These are phyloP conservation scores for Tetrapisispora fleetii DNA, from an alignment of 805 yeast genomes.

Conservation along the genomic window DNA sequence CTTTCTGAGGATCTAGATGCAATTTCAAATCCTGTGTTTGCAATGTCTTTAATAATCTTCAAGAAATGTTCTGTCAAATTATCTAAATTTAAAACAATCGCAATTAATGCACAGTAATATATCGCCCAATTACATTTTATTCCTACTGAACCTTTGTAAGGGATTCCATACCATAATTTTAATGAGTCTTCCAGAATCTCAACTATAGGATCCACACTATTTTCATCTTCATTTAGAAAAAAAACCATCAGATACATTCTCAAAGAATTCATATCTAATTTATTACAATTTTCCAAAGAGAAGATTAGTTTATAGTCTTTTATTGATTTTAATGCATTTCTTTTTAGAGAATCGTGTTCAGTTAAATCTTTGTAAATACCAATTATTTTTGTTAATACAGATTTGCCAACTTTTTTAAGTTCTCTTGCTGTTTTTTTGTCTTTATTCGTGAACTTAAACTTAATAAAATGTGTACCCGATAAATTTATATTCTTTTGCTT, in stretches of 20 bases:
- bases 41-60: conserved; percentile 1
- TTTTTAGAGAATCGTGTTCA: background rate
- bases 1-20: conserved; percentile 5
- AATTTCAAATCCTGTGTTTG: conserved; percentile 3
- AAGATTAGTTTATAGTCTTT: conserved; percentile 5
- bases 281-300: conserved; percentile 5
- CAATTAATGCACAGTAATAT: conserved; percentile 3
- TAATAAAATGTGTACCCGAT: conserved; percentile 7
- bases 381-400: background rate
- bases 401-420: conserved; percentile 3
- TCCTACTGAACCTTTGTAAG: conserved; percentile 1
- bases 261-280: conserved; percentile 1
- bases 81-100: conserved; percentile 2
- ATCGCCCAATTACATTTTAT: conserved; percentile 8
- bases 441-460: conserved; percentile 3
- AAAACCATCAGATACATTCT: conserved; percentile 6
- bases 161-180: conserved; percentile 6
- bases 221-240: conserved; percentile 3
- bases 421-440: background rate
- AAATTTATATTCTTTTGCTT: background rate
- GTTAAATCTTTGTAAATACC: background rate
- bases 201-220: background rate
- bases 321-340: background rate
- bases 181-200: conserved; percentile 5
- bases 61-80: conserved; percentile 4